A percentile compares a stretch with the other conserved stretches of the same genome.
Evolutionary conservation across 129 eudicot genomes (phyloP).

Genomic region (Pseudognaphalium luteoalbum): DNA sequence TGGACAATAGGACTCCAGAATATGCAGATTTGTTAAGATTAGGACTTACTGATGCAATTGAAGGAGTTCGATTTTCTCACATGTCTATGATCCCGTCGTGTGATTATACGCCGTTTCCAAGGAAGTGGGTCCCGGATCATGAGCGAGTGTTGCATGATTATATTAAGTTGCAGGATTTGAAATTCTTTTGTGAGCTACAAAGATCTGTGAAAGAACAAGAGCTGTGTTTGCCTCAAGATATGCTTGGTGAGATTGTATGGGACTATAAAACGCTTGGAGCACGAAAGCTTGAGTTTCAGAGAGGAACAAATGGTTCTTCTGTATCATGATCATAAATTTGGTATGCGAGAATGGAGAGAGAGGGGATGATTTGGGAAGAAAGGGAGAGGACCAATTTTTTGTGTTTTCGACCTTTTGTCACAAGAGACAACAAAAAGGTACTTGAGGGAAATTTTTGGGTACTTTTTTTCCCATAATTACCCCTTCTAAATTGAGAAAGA

Average conservation of each 20-base stretch:
- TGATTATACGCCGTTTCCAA: constrained; percentile 79
- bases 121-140: constrained; percentile 86
- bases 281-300: constrained; percentile 31
- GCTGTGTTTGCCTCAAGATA: constrained; percentile 75
- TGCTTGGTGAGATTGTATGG: constrained; percentile 81
- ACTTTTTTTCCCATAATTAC: not conserved
- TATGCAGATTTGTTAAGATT: constrained; percentile 77
- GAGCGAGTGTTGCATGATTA: constrained; percentile 78
- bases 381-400: not conserved
- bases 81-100: constrained; percentile 84
- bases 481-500: constrained; percentile 4
- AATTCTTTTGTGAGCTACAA: constrained; percentile 59
- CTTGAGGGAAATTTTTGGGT: not conserved
- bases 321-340: not conserved
- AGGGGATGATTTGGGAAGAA: not conserved
- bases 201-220: constrained; percentile 57
- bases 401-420: not conserved
- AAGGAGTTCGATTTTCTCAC: constrained; percentile 75
- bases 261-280: constrained; percentile 61
- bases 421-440: not conserved
- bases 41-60: constrained; percentile 91
- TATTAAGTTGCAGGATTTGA: constrained; percentile 64
- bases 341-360: not conserved
- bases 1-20: constrained; percentile 64
- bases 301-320: constrained; percentile 13